Evolutionary conservation across 306 rosid species (phyloP), one percentile per base, ranked within the genome.

Genomic region (Cyclanthera cordifolia): DNA sequence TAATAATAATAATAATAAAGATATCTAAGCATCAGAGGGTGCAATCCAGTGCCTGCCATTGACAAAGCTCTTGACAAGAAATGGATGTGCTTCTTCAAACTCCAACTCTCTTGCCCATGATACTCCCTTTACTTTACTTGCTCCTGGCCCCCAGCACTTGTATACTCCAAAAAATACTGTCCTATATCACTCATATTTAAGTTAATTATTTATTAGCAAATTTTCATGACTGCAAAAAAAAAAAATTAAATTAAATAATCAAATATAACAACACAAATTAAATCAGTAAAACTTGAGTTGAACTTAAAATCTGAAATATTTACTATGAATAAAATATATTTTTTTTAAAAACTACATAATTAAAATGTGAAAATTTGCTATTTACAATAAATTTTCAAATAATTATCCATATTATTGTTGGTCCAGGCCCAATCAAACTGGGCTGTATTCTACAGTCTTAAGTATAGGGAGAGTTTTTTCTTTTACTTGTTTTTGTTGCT

Each of bases 31-130:
- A 72, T 88, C 96, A 19, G 77, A 51, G 9, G 91, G 95, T 12
- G 90, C 83, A 8, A 87, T 91, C 97, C 96, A 91, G 78, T 88
- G 97, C 55, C 92, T 85, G 1, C 95, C 97, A 79, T 91, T 91
- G 72, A 91, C 96, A 27, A 88, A 91, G 64, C 97, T 91, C 82
- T 91, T 87, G 0, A 53, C 80, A 4, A 91, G 79, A 69, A 91
- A 91, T 13, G 81, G 97, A 74, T 91, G 96, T 2, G 96, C 97
- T 3, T 81, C 16, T 4, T 85, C 74, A 24, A 73, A 88, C 61
- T 87, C 84, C 12, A 91, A 81, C 79, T 88, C 97, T 15, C 71
- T 43, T 1, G 88, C 96, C 83, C 83, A 78, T n/a, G 91, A 70
- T 0, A 81, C 75, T 13, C 90, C 83, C 8, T 79, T 72, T 27